These are phyloP conservation scores for Gossypium bickii DNA, from an alignment of 345 rosid genomes.

Conservation along the genomic window DNA sequence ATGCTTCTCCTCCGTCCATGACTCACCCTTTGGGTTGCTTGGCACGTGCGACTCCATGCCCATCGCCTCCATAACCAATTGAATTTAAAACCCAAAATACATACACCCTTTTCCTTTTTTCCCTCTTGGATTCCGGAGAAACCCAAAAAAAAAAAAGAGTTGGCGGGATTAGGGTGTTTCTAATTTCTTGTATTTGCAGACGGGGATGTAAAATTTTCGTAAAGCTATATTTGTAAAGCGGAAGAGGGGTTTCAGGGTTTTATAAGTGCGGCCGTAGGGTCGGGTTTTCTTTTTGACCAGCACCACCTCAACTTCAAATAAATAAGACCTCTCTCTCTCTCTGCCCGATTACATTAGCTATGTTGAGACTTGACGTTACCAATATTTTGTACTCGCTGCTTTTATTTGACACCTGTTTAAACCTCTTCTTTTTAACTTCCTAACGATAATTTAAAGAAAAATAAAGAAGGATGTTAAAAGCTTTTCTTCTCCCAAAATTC, in stretches of 20 bases:
- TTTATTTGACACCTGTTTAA: background rate
- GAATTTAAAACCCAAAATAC: background rate
- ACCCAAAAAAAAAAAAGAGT: background rate
- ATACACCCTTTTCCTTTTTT: background rate
- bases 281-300: background rate
- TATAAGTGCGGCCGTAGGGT: background rate
- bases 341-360: background rate
- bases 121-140: background rate
- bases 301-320: background rate
- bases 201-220: background rate
- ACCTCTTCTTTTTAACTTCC: no score
- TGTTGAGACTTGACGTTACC: background rate
- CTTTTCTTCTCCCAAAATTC: no score
- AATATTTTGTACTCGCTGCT: background rate
- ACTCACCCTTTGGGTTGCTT: constrained; percentile 6
- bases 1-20: constrained; percentile 45
- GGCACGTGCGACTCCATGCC: constrained; percentile 13
- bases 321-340: no score
- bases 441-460: no score
- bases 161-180: background rate
- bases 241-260: background rate
- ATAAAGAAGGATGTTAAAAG: no score
- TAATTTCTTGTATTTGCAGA: no score
- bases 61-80: no score
- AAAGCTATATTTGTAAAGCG: background rate